These are phyloP conservation scores for Nepenthes mirabilis DNA, from an alignment of 148 eudicot genomes.

Conservation along the genomic window DNA sequence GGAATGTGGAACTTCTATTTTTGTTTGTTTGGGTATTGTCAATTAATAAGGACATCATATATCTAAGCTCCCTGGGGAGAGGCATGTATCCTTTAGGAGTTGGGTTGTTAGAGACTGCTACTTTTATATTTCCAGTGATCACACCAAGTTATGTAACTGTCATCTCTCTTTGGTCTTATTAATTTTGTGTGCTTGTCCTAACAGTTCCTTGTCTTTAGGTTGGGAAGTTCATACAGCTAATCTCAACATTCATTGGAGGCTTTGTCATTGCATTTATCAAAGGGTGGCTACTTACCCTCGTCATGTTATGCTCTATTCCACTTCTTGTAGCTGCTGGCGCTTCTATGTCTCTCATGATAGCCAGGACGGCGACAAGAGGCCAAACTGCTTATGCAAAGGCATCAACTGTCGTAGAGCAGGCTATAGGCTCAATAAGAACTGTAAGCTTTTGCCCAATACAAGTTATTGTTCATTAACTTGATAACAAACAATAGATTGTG, in stretches of 20 bases:
- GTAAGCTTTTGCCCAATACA: conserved; percentile 22
- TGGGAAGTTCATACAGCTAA: conserved; percentile 63
- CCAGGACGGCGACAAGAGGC: conserved; percentile 50
- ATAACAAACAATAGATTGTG: too few species aligned
- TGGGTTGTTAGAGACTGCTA: neutral
- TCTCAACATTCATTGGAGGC: conserved; percentile 63
- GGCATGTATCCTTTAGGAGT: neutral
- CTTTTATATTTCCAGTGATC: neutral
- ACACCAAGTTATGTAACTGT: neutral
- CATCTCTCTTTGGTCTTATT: neutral
- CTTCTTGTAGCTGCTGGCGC: conserved; percentile 45
- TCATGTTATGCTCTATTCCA: conserved; percentile 56
- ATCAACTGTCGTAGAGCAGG: conserved; percentile 63
- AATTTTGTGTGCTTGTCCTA: neutral
- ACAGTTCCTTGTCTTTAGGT: conserved; percentile 28
- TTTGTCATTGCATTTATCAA: conserved; percentile 62
- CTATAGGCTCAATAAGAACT: conserved; percentile 79
- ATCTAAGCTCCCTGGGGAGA: too few species aligned
- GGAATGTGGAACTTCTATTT: too few species aligned
- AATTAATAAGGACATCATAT: too few species aligned
- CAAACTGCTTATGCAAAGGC: conserved; percentile 75
- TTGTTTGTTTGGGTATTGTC: too few species aligned
- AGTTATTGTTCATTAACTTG: conserved; percentile 6
- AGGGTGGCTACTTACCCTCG: conserved; percentile 91
- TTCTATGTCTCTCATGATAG: conserved; percentile 24